phyloP scores from a whole-genome alignment of 257 asterid genomes.

The Rhazya stricta region DNA sequence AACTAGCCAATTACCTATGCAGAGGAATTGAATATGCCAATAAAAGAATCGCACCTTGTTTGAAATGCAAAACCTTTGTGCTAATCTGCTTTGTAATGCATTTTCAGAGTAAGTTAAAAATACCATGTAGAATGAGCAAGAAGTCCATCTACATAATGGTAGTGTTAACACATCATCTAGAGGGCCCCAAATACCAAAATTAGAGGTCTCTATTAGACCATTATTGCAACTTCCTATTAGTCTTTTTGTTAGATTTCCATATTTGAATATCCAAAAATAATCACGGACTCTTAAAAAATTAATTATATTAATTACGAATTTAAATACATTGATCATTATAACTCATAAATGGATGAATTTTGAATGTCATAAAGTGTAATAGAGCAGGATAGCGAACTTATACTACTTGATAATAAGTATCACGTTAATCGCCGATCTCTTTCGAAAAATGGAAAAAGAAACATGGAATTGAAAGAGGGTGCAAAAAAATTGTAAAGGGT shows the following conservation, averaged over 20 bases:
- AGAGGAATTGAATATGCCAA: background rate
- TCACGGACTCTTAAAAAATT: too few species aligned
- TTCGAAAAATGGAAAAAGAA: background rate
- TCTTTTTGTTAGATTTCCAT: too few species aligned
- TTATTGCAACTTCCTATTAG: too few species aligned
- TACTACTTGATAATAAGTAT: too few species aligned
- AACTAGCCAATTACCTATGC: background rate
- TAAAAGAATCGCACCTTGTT: background rate
- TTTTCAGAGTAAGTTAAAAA: conserved; percentile 7
- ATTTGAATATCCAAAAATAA: too few species aligned
- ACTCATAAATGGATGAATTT: too few species aligned
- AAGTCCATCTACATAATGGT: background rate
- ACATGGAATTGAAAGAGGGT: background rate
- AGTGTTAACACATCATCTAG: conserved; percentile 6
- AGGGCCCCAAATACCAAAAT: background rate
- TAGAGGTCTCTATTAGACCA: too few species aligned
- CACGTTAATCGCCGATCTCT: too few species aligned
- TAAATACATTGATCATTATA: too few species aligned
- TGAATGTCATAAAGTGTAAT: too few species aligned
- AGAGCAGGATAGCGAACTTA: too few species aligned
- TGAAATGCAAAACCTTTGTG: conserved; percentile 10
- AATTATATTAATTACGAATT: too few species aligned
- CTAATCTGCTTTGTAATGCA: conserved; percentile 15
- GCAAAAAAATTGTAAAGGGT: background rate
- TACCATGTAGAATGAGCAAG: background rate